Conservation (phyloP, 2,329 filamentous ascomycete genomes). For the Aspergillus intermedius region DNA sequence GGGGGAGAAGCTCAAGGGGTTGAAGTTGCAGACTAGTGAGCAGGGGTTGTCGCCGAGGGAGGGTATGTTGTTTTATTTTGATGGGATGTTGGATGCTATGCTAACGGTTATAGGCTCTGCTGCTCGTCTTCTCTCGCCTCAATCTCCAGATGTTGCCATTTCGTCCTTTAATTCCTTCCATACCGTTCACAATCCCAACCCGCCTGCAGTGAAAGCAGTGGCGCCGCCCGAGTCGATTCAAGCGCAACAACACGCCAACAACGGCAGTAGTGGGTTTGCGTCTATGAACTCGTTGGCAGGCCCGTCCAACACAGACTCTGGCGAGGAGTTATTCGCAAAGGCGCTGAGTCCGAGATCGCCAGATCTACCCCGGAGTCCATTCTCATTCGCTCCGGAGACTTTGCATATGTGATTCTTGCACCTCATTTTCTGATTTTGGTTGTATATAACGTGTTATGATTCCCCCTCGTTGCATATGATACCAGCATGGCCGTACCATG, state of each 20-base stretch:
- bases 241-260: conserved; percentile 24
- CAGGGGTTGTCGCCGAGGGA: conserved; percentile 53
- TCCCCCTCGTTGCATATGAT: no score
- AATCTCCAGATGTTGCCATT: conserved; percentile 57
- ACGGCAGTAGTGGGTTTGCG: conserved; percentile 17
- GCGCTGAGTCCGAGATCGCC: conserved; percentile 81
- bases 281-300: conserved; percentile 27
- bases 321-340: conserved; percentile 80
- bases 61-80: conserved; percentile 23
- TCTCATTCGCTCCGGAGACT: conserved; percentile 49
- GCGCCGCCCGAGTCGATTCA: conserved; percentile 34
- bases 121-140: conserved; percentile 52
- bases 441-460: no score
- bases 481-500: no score
- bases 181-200: conserved; percentile 25
- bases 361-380: conserved; percentile 78
- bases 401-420: conserved; percentile 9
- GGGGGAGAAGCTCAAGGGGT: conserved; percentile 70
- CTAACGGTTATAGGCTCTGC: no score
- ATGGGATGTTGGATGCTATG: neutral
- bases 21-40: conserved; percentile 69
- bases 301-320: conserved; percentile 45
- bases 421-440: conserved; percentile 4
- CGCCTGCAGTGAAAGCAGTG: conserved; percentile 26
- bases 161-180: conserved; percentile 58